These are phyloP conservation scores for Aureobasidium leucospermi DNA, from an alignment of 2,329 filamentous ascomycete species.

Conservation along the genomic window DNA sequence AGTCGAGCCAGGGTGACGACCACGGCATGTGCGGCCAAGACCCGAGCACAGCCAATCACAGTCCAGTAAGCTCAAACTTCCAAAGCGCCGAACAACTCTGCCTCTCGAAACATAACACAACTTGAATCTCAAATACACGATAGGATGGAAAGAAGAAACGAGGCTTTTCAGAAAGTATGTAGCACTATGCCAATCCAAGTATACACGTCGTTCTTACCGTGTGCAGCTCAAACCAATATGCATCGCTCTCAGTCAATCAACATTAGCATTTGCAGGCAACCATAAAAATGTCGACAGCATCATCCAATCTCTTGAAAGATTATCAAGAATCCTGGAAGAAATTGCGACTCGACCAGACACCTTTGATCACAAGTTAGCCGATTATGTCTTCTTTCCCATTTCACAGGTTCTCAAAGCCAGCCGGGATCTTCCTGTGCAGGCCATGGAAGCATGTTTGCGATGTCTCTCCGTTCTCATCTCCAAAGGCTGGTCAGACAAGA, in stretches of 20 bases:
- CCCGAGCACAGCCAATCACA: background rate
- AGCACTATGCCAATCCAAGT: conserved; percentile 4
- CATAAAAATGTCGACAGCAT: conserved; percentile 40
- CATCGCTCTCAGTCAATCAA: conserved; percentile 50
- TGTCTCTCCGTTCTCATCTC: conserved; percentile 67
- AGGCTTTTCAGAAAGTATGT: conserved; percentile 33
- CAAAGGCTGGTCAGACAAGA: conserved; percentile 68
- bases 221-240: conserved; percentile 50
- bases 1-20: background rate
- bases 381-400: conserved; percentile 92
- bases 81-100: background rate
- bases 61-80: background rate
- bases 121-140: background rate
- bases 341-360: conserved; percentile 27
- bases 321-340: conserved; percentile 36
- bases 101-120: background rate
- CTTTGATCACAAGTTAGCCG: conserved; percentile 75
- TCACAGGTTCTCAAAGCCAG: conserved; percentile 77
- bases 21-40: background rate
- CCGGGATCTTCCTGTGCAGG: conserved; percentile 60
- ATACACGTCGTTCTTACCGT: background rate
- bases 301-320: conserved; percentile 38
- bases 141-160: conserved; percentile 27
- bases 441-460: conserved; percentile 69
- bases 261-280: conserved; percentile 42